Evolutionary conservation across 202 grass and related monocot species (phyloP), one percentile per base, ranked within the genome.

Genomic region (Schoenoplectus triqueter): DNA sequence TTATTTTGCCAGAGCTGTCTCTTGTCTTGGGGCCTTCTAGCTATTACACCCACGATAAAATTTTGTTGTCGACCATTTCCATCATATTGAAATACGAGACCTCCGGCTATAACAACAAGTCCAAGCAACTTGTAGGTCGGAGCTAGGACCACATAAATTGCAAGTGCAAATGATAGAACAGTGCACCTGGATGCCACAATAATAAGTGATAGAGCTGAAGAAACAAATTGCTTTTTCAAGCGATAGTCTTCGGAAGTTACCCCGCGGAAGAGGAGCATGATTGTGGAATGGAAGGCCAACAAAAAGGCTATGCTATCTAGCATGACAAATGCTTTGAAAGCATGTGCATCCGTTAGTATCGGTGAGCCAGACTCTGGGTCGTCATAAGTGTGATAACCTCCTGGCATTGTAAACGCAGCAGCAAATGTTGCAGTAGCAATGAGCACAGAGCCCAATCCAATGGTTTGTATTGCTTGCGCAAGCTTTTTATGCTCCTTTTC

Each of bases 361-460:
- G 84, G 84, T 0, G 88, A 69, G 51, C 88, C 88, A 1, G 40
- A 47, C 0, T 84, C 10, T 1, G 0, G 4, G 7, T 88, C 9
- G 61, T 80, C 49, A 3, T 89, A 63, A 2, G 51, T 49, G 65
- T 39, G 14, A 66, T 80, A 84, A 47, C 88, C 88, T 2, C 84
- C 88, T 3, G 88, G 88, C 15, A 86, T 41, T 6, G 80, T 60
- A 8, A 89, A 89, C 2, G 62, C 62, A 31, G 88, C 88, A 2
- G 80, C 85, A 19, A 89, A 89, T 13, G 84, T 74, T 2, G 85
- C 84, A 1, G 88, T 86, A 7, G 88, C 84, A 6, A 89, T 54
- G 18, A 86, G 62, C 0, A 86, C 84, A 5, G 85, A 46, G 46
- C 15, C 64, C 3, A 90, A 66, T 39, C 62, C 65, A n/a, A 90